Conservation (phyloP, 78 protist species). For the Chrysochromulina parva region DNA sequence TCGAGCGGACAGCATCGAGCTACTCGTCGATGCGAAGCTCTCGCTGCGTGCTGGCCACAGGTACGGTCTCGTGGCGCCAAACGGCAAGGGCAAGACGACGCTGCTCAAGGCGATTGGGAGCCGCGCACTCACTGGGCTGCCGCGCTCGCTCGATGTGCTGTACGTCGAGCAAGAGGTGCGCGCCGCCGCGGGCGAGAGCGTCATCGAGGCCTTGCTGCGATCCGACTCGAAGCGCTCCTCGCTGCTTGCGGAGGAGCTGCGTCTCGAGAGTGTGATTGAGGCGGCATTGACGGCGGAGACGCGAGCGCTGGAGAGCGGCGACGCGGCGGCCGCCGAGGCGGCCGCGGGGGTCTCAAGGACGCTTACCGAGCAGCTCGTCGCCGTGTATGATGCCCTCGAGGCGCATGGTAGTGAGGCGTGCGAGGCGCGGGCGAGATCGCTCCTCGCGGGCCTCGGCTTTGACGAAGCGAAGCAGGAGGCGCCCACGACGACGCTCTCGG, state of each 20-base stretch:
- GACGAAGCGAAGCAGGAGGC: conserved; percentile 46
- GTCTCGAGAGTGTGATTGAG: not conserved
- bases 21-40: conserved; percentile 10
- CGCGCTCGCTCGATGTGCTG: not conserved
- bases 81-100: conserved; percentile 93
- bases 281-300: not conserved
- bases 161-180: not conserved
- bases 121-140: conserved; percentile 49
- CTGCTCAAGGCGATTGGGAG: conserved; percentile 76
- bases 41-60: conserved; percentile 21
- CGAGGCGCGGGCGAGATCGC: conserved; percentile 39
- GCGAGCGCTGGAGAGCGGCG: not conserved
- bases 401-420: conserved; percentile 40
- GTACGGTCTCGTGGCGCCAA: conserved; percentile 91
- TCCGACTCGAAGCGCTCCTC: not conserved
- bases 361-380: not conserved
- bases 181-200: not conserved
- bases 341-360: not conserved
- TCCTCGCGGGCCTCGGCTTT: conserved; percentile 84
- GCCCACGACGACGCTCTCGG: conserved; percentile 70
- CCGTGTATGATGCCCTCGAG: conserved; percentile 36
- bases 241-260: not conserved
- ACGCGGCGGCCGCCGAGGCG: not conserved
- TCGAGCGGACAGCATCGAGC: not conserved
- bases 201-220: conserved; percentile 12